phyloP scores from a whole-genome alignment of 495 filamentous ascomycete genomes.

The Aspergillus biplanus region DNA sequence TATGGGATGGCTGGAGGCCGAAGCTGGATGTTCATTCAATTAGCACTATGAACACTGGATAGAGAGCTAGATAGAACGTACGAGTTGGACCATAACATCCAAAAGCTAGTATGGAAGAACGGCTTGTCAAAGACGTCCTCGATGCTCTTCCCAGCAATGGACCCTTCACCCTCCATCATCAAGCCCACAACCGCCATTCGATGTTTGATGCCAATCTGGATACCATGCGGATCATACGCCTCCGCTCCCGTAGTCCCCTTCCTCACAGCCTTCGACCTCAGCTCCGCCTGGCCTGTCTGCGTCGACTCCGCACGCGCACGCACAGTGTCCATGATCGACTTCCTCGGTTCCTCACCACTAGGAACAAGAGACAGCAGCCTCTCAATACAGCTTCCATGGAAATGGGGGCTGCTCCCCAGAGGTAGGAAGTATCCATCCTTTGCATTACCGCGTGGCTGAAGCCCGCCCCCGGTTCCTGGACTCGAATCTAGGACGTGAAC shows the following conservation, averaged over 20 bases:
- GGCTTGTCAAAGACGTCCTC: conserved; percentile 35
- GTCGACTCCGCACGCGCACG: conserved; percentile 17
- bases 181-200: conserved; percentile 35
- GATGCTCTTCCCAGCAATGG: conserved; percentile 33
- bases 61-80: conserved; percentile 12
- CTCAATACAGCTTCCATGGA: conserved; percentile 41
- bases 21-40: conserved; percentile 21
- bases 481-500: conserved; percentile 42
- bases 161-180: conserved; percentile 31
- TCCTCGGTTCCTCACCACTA: neutral
- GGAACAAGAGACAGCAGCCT: conserved; percentile 39
- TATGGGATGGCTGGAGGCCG: conserved; percentile 43
- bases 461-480: conserved; percentile 31
- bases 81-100: conserved; percentile 43
- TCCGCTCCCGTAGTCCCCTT: conserved; percentile 7
- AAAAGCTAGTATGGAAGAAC: conserved; percentile 45
- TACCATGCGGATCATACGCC: neutral
- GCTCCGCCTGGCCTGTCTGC: neutral
- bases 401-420: conserved; percentile 35
- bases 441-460: conserved; percentile 33
- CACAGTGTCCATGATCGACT: conserved; percentile 23
- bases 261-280: conserved; percentile 4
- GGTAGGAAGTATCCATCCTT: conserved; percentile 35
- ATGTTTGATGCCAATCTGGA: conserved; percentile 24
- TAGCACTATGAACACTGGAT: neutral